Evolutionary conservation across 768 basidiomycete genomes (phyloP).

Genomic region (Boletus subcaerulescens): DNA sequence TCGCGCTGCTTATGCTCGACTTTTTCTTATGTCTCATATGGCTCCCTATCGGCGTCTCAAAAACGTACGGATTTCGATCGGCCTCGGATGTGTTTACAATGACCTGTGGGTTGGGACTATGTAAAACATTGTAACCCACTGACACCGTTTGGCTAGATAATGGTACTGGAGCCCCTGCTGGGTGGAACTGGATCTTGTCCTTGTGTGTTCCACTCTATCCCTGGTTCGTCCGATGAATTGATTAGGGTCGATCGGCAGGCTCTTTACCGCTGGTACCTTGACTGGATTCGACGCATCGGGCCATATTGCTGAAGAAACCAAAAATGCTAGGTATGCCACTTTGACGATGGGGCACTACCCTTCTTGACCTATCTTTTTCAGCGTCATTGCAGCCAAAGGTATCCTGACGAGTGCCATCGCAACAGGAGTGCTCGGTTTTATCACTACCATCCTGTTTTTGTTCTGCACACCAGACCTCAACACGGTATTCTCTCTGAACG

Average conservation of each 20-base stretch:
- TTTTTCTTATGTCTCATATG: constrained; percentile 87
- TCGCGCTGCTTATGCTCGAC: constrained; percentile 77
- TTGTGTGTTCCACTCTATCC: constrained; percentile 48
- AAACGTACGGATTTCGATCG: constrained; percentile 84
- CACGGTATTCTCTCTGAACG: constrained; percentile 67
- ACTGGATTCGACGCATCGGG: constrained; percentile 91
- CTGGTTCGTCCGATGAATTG: neutral
- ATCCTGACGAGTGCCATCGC: constrained; percentile 76
- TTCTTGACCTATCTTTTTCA: constrained; percentile 24
- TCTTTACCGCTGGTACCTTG: constrained; percentile 84
- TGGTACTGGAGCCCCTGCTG: constrained; percentile 81
- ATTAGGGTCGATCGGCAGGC: constrained; percentile 53
- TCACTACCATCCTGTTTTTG: constrained; percentile 74
- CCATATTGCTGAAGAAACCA: constrained; percentile 87
- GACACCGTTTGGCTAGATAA: constrained; percentile 54
- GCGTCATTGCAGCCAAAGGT: constrained; percentile 77
- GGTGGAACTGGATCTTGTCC: constrained; percentile 90
- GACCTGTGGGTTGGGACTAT: constrained; percentile 58
- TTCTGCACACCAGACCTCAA: constrained; percentile 83
- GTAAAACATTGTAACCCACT: neutral
- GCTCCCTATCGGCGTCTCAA: constrained; percentile 88
- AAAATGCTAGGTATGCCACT: constrained; percentile 58
- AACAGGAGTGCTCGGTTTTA: constrained; percentile 77
- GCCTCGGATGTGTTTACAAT: constrained; percentile 81
- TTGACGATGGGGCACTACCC: neutral